Base-by-base conservation (phyloP, 345 rosid species). In the Turritis glabra region DNA sequence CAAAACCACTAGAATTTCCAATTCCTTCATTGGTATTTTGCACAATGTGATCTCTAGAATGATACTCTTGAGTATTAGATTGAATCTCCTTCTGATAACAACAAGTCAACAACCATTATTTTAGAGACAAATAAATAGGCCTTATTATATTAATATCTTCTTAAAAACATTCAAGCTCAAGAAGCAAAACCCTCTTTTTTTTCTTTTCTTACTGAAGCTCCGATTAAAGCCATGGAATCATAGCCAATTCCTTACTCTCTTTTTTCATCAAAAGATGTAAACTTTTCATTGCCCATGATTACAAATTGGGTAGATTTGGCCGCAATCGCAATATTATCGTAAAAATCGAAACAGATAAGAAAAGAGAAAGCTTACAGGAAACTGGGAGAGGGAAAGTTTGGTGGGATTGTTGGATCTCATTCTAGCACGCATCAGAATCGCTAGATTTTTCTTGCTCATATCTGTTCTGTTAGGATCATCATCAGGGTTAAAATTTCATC, bases 361-460 rank as follows among this genome's bases (percentile, higher is more conserved):
- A 25, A 23, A 23, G 38, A 26, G 43, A n/a, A 52, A 23, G 48
- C 87, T 85, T 80, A 87, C 90, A 52, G 87, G 77, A 63, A 85
- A 74, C 1, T 88, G 90, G 40, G 86, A 79, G 65, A 84, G 82
- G 29, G 86, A 46, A 37, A 72, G 7, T 44, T 82, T 90, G 75
- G 66, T 22, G 37, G 87, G 58, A 69, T 87, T 75, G 74, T 52
- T 47, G 11, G 89, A 87, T 38, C 81, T 83, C 93, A 91, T 91
- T 77, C 88, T 85, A 23, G 94, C 81, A 26, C 98, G 84, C 87
- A 91, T 40, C 56, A 91, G 78, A 73, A 93, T 83, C 60, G 91
- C 84, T 69, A 88, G 72, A 8, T 83, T 83, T 75, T 81, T 88
- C 88, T 86, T 93, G 88, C 83, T 91, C 98, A 93, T 90, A 41